Percentiles rank a stretch among this genome's conserved stretches.
phyloP scores from a whole-genome alignment of 352 stramenopile genomes.

The Globisporangium okanoganense region DNA sequence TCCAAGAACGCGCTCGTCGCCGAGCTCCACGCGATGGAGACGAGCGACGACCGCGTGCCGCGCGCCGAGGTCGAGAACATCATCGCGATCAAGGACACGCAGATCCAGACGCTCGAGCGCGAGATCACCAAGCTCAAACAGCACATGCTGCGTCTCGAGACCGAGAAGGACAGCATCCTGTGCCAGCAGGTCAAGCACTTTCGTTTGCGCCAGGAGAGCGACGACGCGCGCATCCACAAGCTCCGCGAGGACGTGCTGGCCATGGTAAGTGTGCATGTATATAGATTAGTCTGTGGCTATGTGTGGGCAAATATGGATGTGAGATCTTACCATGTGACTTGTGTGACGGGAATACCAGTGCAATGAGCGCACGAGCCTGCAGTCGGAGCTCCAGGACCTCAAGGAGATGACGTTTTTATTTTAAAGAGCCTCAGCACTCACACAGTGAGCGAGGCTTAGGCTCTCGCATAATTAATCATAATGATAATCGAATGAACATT shows the following conservation, averaged over 20 bases:
- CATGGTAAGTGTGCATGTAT: constrained; percentile 34
- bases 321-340: background rate
- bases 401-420: constrained; percentile 53
- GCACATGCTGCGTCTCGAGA: constrained; percentile 34
- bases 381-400: constrained; percentile 51
- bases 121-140: constrained; percentile 49
- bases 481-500: background rate
- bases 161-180: constrained; percentile 58
- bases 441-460: background rate
- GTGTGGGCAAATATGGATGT: background rate
- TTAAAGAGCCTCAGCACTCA: constrained; percentile 12
- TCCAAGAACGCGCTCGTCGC: constrained; percentile 51
- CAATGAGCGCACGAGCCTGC: constrained; percentile 48
- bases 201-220: constrained; percentile 33
- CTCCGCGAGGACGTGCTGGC: constrained; percentile 52
- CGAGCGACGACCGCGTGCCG: constrained; percentile 26
- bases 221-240: constrained; percentile 46
- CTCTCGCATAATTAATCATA: background rate
- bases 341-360: constrained; percentile 24
- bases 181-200: constrained; percentile 45
- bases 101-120: constrained; percentile 56
- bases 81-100: constrained; percentile 45
- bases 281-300: background rate
- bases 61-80: constrained; percentile 38
- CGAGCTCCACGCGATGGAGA: constrained; percentile 43